phyloP scores from a whole-genome alignment of 106 monocot species.

The Acanthochlamys bracteata region DNA sequence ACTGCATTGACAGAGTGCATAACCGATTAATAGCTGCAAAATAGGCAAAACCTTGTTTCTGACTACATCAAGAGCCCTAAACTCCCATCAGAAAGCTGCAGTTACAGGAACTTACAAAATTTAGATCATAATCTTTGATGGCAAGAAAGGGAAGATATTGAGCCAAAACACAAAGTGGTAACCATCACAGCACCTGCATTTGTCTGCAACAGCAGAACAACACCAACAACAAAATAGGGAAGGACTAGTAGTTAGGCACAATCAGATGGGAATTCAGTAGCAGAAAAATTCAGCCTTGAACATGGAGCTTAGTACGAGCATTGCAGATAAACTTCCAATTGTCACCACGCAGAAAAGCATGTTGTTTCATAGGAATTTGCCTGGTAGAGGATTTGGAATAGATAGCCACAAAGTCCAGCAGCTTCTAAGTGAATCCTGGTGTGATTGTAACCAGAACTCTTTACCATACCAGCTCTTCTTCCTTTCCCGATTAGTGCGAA shows the following conservation, averaged over 20 bases:
- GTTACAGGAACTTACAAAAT: conserved; percentile 52
- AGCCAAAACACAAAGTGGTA: conserved; percentile 95
- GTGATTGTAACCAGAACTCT: conserved; percentile 10
- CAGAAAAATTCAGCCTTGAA: too few relatives aligned
- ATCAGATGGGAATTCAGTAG: too few relatives aligned
- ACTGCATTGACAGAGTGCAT: conserved; percentile 82
- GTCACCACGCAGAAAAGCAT: not conserved
- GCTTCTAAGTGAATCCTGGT: conserved; percentile 17
- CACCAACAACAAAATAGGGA: not conserved
- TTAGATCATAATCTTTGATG: conserved; percentile 80
- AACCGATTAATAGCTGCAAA: conserved; percentile 52
- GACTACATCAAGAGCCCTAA: not conserved
- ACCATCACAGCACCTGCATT: conserved; percentile 98
- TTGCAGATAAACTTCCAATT: not conserved
- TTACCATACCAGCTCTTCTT: conserved; percentile 12
- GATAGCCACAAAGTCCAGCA: conserved; percentile 73
- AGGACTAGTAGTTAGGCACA: too few relatives aligned
- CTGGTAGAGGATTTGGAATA: conserved; percentile 91
- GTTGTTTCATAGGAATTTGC: conserved; percentile 19
- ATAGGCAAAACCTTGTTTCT: not conserved
- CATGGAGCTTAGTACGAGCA: not conserved
- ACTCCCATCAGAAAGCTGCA: not conserved
- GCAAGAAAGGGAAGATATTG: conserved; percentile 81
- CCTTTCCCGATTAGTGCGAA: conserved; percentile 16
- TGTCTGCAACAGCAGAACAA: conserved; percentile 14